Percentiles rank a stretch among this genome's conserved stretches.
These are phyloP conservation scores for Colletotrichum tabaci DNA, from an alignment of 2,329 filamentous ascomycete genomes.

Conservation along the genomic window DNA sequence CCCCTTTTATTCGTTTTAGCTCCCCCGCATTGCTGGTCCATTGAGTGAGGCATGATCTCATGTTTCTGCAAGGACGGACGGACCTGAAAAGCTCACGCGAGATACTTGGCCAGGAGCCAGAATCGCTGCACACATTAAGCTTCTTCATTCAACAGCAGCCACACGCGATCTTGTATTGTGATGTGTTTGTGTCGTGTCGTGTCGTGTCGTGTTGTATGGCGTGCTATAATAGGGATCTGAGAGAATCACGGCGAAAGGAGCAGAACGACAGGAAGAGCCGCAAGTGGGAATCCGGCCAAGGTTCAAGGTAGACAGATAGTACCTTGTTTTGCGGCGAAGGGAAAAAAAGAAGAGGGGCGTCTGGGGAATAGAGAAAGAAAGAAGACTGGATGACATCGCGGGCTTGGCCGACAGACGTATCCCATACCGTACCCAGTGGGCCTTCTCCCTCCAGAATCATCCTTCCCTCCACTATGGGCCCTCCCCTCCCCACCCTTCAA, in stretches of 20 bases:
- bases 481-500: conserved; percentile 9
- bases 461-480: background rate
- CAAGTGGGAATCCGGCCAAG: background rate
- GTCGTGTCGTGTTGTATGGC: too few species aligned
- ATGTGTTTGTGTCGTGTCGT: background rate
- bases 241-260: conserved; percentile 11
- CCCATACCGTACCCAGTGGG: too few species aligned
- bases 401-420: conserved; percentile 7
- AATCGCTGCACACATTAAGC: background rate
- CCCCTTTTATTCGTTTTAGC: background rate
- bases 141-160: background rate
- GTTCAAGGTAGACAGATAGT: too few species aligned
- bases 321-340: too few species aligned
- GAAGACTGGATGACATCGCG: conserved; percentile 19
- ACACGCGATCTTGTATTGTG: background rate
- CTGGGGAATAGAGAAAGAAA: conserved; percentile 2
- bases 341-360: conserved; percentile 27
- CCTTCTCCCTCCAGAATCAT: too few species aligned
- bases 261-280: conserved; percentile 15
- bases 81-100: background rate
- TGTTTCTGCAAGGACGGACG: background rate
- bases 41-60: conserved; percentile 22
- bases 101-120: background rate
- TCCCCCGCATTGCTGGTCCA: conserved; percentile 36
- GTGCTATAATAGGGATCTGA: too few species aligned